These are phyloP conservation scores for Lipomyces mesembrius DNA, from an alignment of 805 yeast species.

Conservation along the genomic window DNA sequence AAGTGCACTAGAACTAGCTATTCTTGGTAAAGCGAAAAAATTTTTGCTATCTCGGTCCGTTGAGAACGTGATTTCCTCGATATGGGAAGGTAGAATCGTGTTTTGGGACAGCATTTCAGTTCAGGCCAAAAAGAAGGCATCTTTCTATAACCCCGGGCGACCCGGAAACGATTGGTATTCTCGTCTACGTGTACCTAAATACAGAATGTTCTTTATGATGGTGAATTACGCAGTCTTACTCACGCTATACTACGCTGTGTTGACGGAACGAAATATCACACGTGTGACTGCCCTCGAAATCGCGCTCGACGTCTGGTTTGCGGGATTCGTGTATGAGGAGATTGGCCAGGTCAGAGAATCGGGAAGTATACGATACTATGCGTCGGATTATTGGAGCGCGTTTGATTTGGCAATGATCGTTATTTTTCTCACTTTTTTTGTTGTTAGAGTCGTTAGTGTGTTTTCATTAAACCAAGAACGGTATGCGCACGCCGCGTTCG, in stretches of 20 bases:
- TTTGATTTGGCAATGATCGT: conserved; percentile 42
- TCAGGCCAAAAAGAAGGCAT: conserved; percentile 39
- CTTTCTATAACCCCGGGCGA: conserved; percentile 35
- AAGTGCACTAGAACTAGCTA: conserved; percentile 41
- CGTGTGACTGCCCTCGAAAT: conserved; percentile 38
- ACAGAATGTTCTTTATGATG: conserved; percentile 43
- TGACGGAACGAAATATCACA: conserved; percentile 33
- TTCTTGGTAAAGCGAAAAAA: conserved; percentile 41
- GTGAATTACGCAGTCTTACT: conserved; percentile 42
- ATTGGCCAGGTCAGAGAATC: conserved; percentile 57
- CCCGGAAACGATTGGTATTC: conserved; percentile 39
- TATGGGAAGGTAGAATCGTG: conserved; percentile 46
- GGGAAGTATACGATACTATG: conserved; percentile 40
- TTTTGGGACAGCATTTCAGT: conserved; percentile 44
- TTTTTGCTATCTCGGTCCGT: conserved; percentile 43
- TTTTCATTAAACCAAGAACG: conserved; percentile 19
- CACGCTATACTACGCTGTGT: conserved; percentile 41
- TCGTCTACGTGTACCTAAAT: conserved; percentile 45
- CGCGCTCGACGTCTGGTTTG: conserved; percentile 82
- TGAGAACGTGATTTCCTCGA: conserved; percentile 40
- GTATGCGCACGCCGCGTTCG: conserved; percentile 40
- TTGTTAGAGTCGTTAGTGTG: conserved; percentile 32
- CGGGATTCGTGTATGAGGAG: conserved; percentile 89
- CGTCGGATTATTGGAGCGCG: conserved; percentile 43
- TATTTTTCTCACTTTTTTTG: conserved; percentile 38